phyloP scores from a whole-genome alignment of 2,329 filamentous ascomycete genomes.

The Monilinia fructicola region DNA sequence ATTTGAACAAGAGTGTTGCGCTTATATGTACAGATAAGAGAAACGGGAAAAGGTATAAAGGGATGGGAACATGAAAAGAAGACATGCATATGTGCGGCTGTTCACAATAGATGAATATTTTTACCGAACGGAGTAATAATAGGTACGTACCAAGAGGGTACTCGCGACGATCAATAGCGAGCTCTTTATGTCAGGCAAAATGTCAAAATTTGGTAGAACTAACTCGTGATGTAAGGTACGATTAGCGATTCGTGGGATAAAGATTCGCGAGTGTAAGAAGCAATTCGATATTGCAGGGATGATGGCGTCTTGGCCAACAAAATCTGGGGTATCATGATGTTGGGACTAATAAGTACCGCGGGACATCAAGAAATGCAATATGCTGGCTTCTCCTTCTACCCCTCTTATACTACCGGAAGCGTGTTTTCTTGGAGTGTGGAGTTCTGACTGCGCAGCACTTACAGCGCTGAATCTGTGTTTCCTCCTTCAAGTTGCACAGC shows the following conservation, averaged over 20 bases:
- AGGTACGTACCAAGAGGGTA: background rate
- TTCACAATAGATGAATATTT: background rate
- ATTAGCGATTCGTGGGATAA: constrained; percentile 20
- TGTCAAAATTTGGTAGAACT: too few species aligned
- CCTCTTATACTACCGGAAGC: background rate
- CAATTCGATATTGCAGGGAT: constrained; percentile 8
- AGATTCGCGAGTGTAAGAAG: background rate
- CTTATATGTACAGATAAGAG: background rate
- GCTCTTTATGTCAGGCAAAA: constrained; percentile 2
- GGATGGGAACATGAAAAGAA: too few species aligned
- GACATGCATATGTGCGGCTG: background rate
- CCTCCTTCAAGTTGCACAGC: background rate
- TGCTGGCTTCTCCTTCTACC: background rate
- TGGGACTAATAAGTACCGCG: background rate
- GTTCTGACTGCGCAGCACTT: background rate
- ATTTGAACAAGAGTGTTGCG: too few species aligned
- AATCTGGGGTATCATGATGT: background rate
- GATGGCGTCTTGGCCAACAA: background rate
- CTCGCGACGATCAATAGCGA: constrained; percentile 3
- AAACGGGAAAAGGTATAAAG: background rate
- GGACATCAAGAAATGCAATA: background rate
- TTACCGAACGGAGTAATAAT: constrained; percentile 14
- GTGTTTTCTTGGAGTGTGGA: background rate
- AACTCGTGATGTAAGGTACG: constrained; percentile 15
- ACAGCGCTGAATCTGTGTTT: background rate